These are phyloP conservation scores for Kwoniella mangroviensis DNA, from an alignment of 768 basidiomycete species.

Conservation along the genomic window DNA sequence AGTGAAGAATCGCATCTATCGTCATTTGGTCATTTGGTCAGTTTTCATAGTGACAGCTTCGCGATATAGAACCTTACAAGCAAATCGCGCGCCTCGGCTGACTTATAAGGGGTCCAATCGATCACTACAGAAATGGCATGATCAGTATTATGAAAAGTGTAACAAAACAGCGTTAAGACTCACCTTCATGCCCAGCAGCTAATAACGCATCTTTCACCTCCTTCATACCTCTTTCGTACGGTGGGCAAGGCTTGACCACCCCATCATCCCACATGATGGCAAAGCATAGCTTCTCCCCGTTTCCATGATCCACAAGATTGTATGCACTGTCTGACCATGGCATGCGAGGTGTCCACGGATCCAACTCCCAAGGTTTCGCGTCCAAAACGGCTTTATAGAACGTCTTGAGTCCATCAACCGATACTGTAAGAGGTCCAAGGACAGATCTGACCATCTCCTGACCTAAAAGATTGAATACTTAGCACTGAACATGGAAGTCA, in stretches of 20 bases:
- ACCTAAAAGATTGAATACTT: constrained; percentile 57
- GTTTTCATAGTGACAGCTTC: too few relatives aligned
- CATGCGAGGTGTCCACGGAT: constrained; percentile 54
- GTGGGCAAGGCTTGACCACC: constrained; percentile 39
- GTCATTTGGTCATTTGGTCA: neutral
- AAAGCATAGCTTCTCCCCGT: constrained; percentile 39
- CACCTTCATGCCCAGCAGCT: constrained; percentile 71
- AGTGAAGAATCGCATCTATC: constrained; percentile 14
- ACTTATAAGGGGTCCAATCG: constrained; percentile 64
- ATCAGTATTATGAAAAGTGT: too few relatives aligned
- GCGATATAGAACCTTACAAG: constrained; percentile 3
- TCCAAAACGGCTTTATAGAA: constrained; percentile 71
- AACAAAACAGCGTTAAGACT: constrained; percentile 14
- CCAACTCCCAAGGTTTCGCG: constrained; percentile 69
- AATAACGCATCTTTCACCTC: constrained; percentile 66
- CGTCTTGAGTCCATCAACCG: constrained; percentile 66
- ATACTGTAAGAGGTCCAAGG: constrained; percentile 71
- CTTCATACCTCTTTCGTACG: constrained; percentile 59
- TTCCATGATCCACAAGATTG: constrained; percentile 65
- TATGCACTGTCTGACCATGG: constrained; percentile 60
- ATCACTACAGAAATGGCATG: constrained; percentile 62
- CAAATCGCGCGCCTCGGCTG: constrained; percentile 13
- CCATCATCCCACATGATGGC: constrained; percentile 49
- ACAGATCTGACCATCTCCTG: constrained; percentile 74
- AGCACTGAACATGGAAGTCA: neutral